phyloP scores from a whole-genome alignment of 305 asterid genomes.

The Fraxinus floribunda region DNA sequence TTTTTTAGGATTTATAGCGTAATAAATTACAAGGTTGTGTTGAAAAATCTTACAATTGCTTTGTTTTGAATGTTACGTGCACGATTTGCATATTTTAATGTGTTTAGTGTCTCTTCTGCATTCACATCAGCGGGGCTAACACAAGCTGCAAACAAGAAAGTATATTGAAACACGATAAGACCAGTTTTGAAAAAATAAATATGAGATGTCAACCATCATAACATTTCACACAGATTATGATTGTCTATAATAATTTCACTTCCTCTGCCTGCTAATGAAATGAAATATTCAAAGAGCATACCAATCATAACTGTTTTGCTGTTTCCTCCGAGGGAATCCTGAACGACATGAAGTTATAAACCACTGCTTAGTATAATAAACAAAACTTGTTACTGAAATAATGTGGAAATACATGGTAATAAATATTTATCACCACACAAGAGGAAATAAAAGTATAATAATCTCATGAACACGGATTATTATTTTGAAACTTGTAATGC shows the following conservation, averaged over 20 bases:
- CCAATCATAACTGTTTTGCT: constrained; percentile 97
- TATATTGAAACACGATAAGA: background rate
- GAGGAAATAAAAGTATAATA: background rate
- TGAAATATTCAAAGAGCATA: constrained; percentile 31
- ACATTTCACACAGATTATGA: background rate
- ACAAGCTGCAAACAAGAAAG: constrained; percentile 53
- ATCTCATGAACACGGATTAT: background rate
- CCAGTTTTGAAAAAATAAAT: background rate
- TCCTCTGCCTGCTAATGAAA: background rate
- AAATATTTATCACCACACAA: background rate
- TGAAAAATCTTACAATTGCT: constrained; percentile 66
- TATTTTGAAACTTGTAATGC: background rate
- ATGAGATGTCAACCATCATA: background rate
- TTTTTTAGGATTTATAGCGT: background rate
- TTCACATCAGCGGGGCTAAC: constrained; percentile 90
- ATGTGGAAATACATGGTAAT: background rate
- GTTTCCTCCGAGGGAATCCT: constrained; percentile 98
- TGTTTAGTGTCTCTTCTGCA: constrained; percentile 67
- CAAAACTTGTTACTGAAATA: background rate
- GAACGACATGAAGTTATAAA: constrained; percentile 25
- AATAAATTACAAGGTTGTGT: background rate
- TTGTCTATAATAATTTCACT: background rate
- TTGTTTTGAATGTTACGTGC: constrained; percentile 93
- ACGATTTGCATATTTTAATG: constrained; percentile 90
- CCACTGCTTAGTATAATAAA: constrained; percentile 19